These are phyloP conservation scores for Ophiostoma triangulosporum DNA, from an alignment of 2,329 filamentous ascomycete genomes.

Conservation along the genomic window DNA sequence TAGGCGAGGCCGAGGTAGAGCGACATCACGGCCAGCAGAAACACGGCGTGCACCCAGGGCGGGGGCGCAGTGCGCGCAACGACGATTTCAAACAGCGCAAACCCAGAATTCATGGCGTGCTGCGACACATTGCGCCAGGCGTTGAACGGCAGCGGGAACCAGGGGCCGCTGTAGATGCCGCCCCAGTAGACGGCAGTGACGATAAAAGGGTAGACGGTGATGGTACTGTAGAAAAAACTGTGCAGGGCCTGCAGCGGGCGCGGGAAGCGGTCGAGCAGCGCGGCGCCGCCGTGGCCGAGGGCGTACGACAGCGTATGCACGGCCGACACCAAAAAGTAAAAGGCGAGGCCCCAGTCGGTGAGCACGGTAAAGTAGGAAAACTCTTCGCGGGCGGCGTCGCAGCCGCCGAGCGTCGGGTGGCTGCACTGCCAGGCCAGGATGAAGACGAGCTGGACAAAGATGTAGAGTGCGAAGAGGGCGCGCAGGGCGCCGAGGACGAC, in stretches of 20 bases:
- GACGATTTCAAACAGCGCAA: slow-evolving; percentile 63
- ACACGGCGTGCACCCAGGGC: slow-evolving; percentile 51
- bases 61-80: slow-evolving; percentile 51
- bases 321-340: slow-evolving; percentile 59
- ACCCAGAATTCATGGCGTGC: slow-evolving; percentile 60
- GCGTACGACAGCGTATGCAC: slow-evolving; percentile 59
- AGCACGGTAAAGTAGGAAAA: slow-evolving; percentile 78
- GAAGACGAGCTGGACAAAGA: slow-evolving; percentile 55
- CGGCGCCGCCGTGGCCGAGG: slow-evolving; percentile 25
- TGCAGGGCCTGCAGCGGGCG: slow-evolving; percentile 52
- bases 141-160: slow-evolving; percentile 36
- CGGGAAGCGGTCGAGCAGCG: slow-evolving; percentile 46
- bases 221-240: slow-evolving; percentile 47
- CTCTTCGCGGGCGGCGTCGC: slow-evolving; percentile 32
- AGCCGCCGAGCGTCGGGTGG: slow-evolving; percentile 30
- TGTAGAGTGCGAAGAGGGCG: slow-evolving; percentile 48
- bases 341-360: slow-evolving; percentile 70
- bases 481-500: slow-evolving; percentile 45
- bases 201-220: slow-evolving; percentile 51
- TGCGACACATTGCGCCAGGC: slow-evolving; percentile 57
- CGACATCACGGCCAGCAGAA: slow-evolving; percentile 55
- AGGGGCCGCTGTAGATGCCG: slow-evolving; percentile 38
- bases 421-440: slow-evolving; percentile 52
- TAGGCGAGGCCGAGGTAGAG: slow-evolving; percentile 64
- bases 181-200: slow-evolving; percentile 62